Conservation (phyloP, 208 protist genomes). For the Trypanosoma cruzi region DNA sequence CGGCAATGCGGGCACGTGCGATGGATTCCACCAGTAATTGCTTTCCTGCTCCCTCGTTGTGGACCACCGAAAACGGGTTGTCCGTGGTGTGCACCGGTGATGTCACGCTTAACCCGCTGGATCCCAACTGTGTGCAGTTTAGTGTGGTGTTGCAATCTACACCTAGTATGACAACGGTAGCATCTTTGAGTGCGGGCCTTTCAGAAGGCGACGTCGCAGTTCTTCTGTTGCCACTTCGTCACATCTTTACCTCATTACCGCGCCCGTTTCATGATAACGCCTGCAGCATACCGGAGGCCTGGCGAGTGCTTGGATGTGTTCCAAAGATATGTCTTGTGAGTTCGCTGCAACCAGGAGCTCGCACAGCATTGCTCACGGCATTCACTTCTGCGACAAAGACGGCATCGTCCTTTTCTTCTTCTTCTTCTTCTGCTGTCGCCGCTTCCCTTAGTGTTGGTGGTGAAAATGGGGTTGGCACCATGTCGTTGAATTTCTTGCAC, state of each 20-base stretch:
- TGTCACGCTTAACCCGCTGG: neutral
- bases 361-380: slow-evolving; percentile 36
- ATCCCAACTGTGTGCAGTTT: slow-evolving; percentile 24
- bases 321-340: slow-evolving; percentile 69
- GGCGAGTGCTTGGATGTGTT: slow-evolving; percentile 58
- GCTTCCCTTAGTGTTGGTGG: neutral
- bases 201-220: slow-evolving; percentile 66
- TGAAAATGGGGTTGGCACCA: neutral
- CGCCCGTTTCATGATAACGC: slow-evolving; percentile 12
- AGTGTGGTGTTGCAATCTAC: neutral
- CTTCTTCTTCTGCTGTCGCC: neutral
- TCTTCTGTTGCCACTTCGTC: slow-evolving; percentile 59
- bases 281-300: slow-evolving; percentile 37
- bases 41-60: slow-evolving; percentile 12
- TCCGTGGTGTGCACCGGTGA: slow-evolving; percentile 12
- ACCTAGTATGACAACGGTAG: neutral
- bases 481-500: slow-evolving; percentile 51
- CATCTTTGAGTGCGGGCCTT: slow-evolving; percentile 25
- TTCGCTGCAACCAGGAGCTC: slow-evolving; percentile 25
- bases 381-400: slow-evolving; percentile 22
- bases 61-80: slow-evolving; percentile 18
- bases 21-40: slow-evolving; percentile 3
- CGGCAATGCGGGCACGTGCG: neutral
- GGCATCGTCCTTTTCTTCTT: neutral
- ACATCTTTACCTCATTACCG: slow-evolving; percentile 34